phyloP scores from a whole-genome alignment of 352 stramenopile genomes.

The Pythium volutum region DNA sequence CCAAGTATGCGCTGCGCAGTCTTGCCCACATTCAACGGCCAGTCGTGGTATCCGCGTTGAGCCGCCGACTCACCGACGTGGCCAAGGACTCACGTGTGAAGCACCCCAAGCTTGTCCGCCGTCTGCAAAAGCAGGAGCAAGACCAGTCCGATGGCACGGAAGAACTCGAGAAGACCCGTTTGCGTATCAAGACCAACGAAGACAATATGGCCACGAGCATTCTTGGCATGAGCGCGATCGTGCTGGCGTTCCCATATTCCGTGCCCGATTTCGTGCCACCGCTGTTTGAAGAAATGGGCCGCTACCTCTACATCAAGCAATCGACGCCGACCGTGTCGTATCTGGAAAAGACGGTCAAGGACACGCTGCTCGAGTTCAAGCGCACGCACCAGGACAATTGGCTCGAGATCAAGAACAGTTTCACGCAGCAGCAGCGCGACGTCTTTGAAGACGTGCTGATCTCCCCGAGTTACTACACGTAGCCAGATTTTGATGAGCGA shows the following conservation, averaged over 20 bases:
- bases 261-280: slow-evolving; percentile 62
- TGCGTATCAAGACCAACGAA: slow-evolving; percentile 46
- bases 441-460: slow-evolving; percentile 78
- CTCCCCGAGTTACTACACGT: slow-evolving; percentile 72
- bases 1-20: slow-evolving; percentile 65
- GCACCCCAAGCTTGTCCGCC: slow-evolving; percentile 61
- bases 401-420: slow-evolving; percentile 64
- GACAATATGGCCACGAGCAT: slow-evolving; percentile 59
- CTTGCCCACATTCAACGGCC: slow-evolving; percentile 57
- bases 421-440: slow-evolving; percentile 57
- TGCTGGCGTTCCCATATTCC: slow-evolving; percentile 77
- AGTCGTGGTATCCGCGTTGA: slow-evolving; percentile 34
- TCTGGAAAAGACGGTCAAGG: slow-evolving; percentile 69
- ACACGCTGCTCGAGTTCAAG: slow-evolving; percentile 82
- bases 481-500: slow-evolving; percentile 1
- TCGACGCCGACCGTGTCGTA: slow-evolving; percentile 57
- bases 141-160: slow-evolving; percentile 30
- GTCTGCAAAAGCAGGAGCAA: slow-evolving; percentile 39
- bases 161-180: slow-evolving; percentile 29
- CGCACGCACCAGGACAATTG: slow-evolving; percentile 84
- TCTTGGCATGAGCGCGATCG: slow-evolving; percentile 62
- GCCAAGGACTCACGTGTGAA: slow-evolving; percentile 43
- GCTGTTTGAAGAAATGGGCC: slow-evolving; percentile 70
- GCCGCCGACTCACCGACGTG: slow-evolving; percentile 33
- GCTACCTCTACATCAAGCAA: slow-evolving; percentile 66